Percentiles rank a stretch among this genome's conserved stretches.
Evolutionary conservation across 2,329 filamentous ascomycete species (phyloP).

Genomic region (Lachnellula willkommii): DNA sequence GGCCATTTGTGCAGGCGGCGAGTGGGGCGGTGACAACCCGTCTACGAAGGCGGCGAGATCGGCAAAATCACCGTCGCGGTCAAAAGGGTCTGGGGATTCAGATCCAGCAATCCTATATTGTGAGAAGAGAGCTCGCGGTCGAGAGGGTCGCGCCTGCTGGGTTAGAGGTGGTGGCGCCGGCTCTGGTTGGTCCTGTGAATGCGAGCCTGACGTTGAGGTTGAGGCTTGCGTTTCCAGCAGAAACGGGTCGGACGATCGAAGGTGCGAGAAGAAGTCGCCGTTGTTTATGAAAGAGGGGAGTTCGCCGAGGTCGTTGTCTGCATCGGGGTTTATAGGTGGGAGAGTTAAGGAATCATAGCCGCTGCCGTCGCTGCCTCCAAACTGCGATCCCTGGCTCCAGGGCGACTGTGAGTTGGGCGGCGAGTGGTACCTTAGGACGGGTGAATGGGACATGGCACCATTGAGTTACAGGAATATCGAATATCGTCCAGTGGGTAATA

Average conservation of each 20-base stretch:
- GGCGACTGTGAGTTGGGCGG: constrained; percentile 1
- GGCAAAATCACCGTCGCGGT: constrained; percentile 9
- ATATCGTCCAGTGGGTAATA: background rate
- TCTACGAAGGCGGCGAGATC: constrained; percentile 5
- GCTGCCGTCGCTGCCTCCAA: background rate
- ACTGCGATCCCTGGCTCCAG: background rate
- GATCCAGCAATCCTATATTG: constrained; percentile 14
- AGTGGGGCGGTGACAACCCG: background rate
- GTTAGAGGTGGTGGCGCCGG: constrained; percentile 16
- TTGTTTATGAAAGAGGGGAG: constrained; percentile 8
- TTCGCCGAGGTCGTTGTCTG: constrained; percentile 5
- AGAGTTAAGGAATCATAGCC: constrained; percentile 16
- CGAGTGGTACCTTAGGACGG: background rate
- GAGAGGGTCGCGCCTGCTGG: constrained; percentile 12
- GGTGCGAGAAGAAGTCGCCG: constrained; percentile 5
- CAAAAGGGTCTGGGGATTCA: constrained; percentile 22
- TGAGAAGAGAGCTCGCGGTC: background rate
- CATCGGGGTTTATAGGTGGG: constrained; percentile 17
- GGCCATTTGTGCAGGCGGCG: background rate
- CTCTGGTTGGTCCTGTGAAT: constrained; percentile 1
- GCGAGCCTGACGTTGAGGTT: background rate
- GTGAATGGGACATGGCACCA: background rate
- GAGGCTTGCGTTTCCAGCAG: background rate
- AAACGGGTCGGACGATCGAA: constrained; percentile 1
- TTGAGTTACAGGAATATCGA: background rate